A percentile compares a stretch with the other conserved stretches of the same genome.
phyloP scores from a whole-genome alignment of 1,139 yeast genomes.

The Suhomyces bribrorum region DNA sequence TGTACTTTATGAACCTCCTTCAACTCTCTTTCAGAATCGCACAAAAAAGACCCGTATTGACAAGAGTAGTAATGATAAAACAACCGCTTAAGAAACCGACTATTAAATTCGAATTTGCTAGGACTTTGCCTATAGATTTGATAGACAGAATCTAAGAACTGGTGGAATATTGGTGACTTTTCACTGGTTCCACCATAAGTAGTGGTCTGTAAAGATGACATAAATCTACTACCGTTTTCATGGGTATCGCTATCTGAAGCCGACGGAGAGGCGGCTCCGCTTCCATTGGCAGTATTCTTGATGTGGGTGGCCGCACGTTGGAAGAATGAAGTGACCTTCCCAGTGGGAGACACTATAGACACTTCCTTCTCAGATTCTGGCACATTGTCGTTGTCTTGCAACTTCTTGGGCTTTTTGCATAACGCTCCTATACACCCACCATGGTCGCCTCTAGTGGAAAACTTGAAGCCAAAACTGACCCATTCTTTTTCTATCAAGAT shows the following conservation, averaged over 20 bases:
- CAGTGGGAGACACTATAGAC: constrained; percentile 1
- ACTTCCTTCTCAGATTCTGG: constrained; percentile 3
- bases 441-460: constrained; percentile 81
- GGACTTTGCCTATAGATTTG: constrained; percentile 78
- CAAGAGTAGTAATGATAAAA: constrained; percentile 89
- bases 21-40: constrained; percentile 68
- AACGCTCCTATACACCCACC: constrained; percentile 51
- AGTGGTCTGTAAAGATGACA: constrained; percentile 16
- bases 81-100: constrained; percentile 78
- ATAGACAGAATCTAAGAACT: constrained; percentile 85
- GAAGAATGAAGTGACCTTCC: constrained; percentile 30
- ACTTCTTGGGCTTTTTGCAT: constrained; percentile 22
- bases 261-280: constrained; percentile 16
- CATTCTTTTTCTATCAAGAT: constrained; percentile 89
- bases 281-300: constrained; percentile 39
- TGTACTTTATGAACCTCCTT: constrained; percentile 35
- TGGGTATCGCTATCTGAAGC: constrained; percentile 6
- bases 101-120: constrained; percentile 77
- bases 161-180: constrained; percentile 90
- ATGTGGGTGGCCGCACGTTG: constrained; percentile 48
- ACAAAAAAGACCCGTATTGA: constrained; percentile 89
- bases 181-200: constrained; percentile 44
- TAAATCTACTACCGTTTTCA: constrained; percentile 14
- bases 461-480: constrained; percentile 92
- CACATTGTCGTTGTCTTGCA: constrained; percentile 8